Evolutionary conservation across 495 filamentous ascomycete genomes (phyloP).

Genomic region (Gamarada debralockiae): DNA sequence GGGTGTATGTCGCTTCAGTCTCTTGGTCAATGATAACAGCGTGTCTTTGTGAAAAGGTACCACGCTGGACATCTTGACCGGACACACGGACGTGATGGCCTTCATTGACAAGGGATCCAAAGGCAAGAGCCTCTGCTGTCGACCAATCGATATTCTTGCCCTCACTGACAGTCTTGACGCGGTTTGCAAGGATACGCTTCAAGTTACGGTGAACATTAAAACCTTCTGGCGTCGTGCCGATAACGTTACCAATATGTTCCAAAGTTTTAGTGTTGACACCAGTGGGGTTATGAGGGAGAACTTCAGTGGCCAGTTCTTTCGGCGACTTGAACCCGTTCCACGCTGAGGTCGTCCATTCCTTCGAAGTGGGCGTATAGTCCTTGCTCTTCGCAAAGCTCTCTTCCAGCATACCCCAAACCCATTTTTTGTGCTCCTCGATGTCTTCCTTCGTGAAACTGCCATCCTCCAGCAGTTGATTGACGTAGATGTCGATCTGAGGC

Average conservation of each 20-base stretch:
- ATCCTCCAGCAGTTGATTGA: constrained; percentile 82
- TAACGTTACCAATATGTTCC: constrained; percentile 72
- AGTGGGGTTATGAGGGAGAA: constrained; percentile 88
- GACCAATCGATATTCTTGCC: constrained; percentile 97
- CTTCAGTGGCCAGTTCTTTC: constrained; percentile 93
- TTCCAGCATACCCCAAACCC: constrained; percentile 99
- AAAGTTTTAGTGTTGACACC: constrained; percentile 67
- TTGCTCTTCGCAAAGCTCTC: constrained; percentile 95
- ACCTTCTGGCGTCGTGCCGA: constrained; percentile 72
- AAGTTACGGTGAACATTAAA: constrained; percentile 92
- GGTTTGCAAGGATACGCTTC: constrained; percentile 87
- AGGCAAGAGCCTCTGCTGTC: constrained; percentile 93
- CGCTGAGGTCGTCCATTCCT: constrained; percentile 97
- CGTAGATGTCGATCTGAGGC: constrained; percentile 79
- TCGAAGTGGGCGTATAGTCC: constrained; percentile 93
- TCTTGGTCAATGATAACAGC: constrained; percentile 97
- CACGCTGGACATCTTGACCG: constrained; percentile 98
- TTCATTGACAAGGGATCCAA: constrained; percentile 84
- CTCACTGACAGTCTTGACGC: constrained; percentile 89
- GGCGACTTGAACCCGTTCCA: constrained; percentile 99
- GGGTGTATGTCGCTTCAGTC: constrained; percentile 86
- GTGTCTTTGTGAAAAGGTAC: constrained; percentile 98
- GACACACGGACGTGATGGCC: constrained; percentile 96
- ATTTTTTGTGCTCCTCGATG: constrained; percentile 98
- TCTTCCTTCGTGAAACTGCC: constrained; percentile 95